Evolutionary conservation across 106 monocot species (phyloP).

Genomic region (Platanthera guangdongensis): DNA sequence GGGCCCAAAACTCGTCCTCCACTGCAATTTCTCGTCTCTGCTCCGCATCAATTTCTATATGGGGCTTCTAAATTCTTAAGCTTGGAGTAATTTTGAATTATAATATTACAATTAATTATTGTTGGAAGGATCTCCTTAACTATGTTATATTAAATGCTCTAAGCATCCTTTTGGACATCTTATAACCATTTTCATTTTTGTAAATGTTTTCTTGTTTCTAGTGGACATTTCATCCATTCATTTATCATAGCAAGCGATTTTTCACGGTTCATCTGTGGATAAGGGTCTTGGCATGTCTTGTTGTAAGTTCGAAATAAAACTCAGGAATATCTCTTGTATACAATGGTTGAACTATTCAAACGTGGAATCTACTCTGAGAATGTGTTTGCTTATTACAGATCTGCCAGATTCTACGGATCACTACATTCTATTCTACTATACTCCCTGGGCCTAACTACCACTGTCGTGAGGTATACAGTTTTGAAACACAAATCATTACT

Average conservation of each 20-base stretch:
- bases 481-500: background rate
- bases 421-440: conserved; percentile 84
- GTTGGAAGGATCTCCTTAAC: background rate
- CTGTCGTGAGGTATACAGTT: conserved; percentile 56
- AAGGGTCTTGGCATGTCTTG: conserved; percentile 61
- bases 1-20: too few relatives aligned
- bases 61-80: too few relatives aligned
- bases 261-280: conserved; percentile 63
- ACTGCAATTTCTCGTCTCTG: too few relatives aligned
- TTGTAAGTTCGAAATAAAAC: conserved; percentile 34
- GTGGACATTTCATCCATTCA: conserved; percentile 73
- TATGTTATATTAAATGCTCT: background rate
- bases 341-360: too few relatives aligned
- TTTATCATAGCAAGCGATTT: conserved; percentile 62
- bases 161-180: background rate
- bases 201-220: conserved; percentile 9
- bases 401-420: conserved; percentile 55
- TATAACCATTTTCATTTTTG: background rate
- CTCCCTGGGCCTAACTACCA: conserved; percentile 84
- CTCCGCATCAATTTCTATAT: too few relatives aligned
- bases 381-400: conserved; percentile 21
- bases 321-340: background rate
- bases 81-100: too few relatives aligned
- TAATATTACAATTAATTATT: too few relatives aligned
- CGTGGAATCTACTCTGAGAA: too few relatives aligned